Percentiles rank a stretch among this genome's conserved stretches.
Conservation (phyloP, 495 filamentous ascomycete genomes). For the Aspergillus saccharolyticus region DNA sequence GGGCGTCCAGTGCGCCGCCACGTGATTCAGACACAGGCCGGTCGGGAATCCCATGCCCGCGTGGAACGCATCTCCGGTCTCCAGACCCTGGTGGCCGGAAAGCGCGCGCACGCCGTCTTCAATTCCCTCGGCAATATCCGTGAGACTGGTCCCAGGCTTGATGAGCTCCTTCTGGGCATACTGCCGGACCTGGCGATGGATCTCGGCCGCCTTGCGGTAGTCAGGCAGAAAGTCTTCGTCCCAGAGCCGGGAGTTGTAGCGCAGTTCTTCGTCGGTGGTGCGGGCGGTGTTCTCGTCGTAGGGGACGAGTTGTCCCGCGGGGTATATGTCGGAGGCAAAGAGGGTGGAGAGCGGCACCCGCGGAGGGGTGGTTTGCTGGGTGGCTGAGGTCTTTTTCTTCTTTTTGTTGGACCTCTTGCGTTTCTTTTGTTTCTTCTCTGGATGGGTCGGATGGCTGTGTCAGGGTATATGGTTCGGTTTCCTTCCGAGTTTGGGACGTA, state of each 20-base stretch:
- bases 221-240: constrained; percentile 53
- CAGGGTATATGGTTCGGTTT: constrained; percentile 4
- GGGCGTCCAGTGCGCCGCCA: constrained; percentile 58
- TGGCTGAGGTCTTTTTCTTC: constrained; percentile 25
- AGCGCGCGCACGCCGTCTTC: constrained; percentile 57
- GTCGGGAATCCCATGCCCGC: constrained; percentile 61
- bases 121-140: constrained; percentile 56
- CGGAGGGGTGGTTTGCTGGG: constrained; percentile 52
- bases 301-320: constrained; percentile 43
- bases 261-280: constrained; percentile 55
- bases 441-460: background rate
- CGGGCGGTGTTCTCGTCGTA: constrained; percentile 48
- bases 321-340: constrained; percentile 48
- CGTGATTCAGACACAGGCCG: constrained; percentile 55
- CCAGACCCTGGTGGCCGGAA: constrained; percentile 52
- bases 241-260: constrained; percentile 47
- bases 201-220: constrained; percentile 57
- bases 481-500: constrained; percentile 1
- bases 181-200: constrained; percentile 57
- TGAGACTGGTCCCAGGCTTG: constrained; percentile 53
- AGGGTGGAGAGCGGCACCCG: constrained; percentile 47
- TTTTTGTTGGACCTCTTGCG: constrained; percentile 52
- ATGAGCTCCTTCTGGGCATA: constrained; percentile 50
- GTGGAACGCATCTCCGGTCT: constrained; percentile 52
- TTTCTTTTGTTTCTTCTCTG: constrained; percentile 51